Base-by-base conservation (phyloP, 495 filamentous ascomycete species). In the Neurospora sp. region DNA sequence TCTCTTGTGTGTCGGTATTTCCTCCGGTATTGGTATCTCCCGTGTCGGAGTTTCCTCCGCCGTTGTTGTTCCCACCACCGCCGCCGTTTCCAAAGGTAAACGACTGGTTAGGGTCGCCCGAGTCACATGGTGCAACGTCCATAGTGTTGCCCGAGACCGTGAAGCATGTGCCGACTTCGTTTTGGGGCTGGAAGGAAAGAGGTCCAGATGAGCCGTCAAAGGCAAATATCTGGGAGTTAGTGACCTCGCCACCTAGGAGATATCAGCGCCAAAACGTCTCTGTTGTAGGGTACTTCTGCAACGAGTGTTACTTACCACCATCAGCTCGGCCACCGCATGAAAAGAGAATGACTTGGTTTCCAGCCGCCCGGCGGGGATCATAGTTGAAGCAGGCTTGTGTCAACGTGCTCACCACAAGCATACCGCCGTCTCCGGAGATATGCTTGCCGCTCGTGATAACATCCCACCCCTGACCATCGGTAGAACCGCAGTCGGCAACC, bases 341-440 rank as follows among this genome's bases (percentile, higher is more conserved):
- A 72, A 88, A 89, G 70, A 87, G 76, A n/a, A 84, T 37, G 31
- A 84, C 84, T 77, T 86, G 84, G 71, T 85, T 85, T 16, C 84
- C 85, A 39, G 76, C 77, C 1, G 79, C 77, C n/a, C 85, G 81
- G 20, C 85, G 82, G 1, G 81, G 80, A 73, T 89, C 86, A 69
- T 88, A 87, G 81, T 87, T 88, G 73, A 87, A 78, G 72, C 87
- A 89, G 48, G 86, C 87, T 74, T 88, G 84, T 1, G 87, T 89
- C 78, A 87, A 73, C 20, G 85, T 85, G 80, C 84, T 88, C 69
- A 88, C 87, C 46, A 89, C 76, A 10, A 89, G 79, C 81, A 84
- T 82, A 0, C 81, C 80, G 38, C 80, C 79, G 40, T 81, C 72
- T 42, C 76, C 79, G 76, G 84, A 75, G 69, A 85, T 82, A 72